Evolutionary conservation across 2,329 filamentous ascomycete species (phyloP).

Genomic region (Mariannaea sp.): DNA sequence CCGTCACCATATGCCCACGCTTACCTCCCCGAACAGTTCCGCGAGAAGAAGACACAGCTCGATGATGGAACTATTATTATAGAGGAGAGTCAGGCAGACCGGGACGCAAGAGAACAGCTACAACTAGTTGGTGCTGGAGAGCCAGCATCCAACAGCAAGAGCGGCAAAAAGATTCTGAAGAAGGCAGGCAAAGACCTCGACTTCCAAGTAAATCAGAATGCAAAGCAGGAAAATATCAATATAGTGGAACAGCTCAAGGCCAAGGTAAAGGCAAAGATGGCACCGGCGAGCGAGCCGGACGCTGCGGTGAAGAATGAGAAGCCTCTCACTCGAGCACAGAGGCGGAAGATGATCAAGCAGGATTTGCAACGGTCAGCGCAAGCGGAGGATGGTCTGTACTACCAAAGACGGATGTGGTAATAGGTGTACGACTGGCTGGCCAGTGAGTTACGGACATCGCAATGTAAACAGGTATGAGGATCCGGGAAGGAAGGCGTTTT

Average conservation of each 20-base stretch:
- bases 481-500: conserved; percentile 3
- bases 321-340: conserved; percentile 57
- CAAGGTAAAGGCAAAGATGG: conserved; percentile 42
- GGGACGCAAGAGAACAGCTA: conserved; percentile 36
- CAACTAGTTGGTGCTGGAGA: conserved; percentile 44
- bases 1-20: conserved; percentile 54
- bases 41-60: conserved; percentile 50
- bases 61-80: conserved; percentile 52
- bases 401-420: conserved; percentile 61
- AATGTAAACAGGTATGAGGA: not conserved
- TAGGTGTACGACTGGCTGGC: not conserved
- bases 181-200: conserved; percentile 21
- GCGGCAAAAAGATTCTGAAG: conserved; percentile 12
- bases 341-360: conserved; percentile 62
- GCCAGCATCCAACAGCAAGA: conserved; percentile 33
- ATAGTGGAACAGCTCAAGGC: conserved; percentile 42
- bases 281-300: conserved; percentile 44
- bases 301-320: conserved; percentile 38
- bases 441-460: not conserved
- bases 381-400: conserved; percentile 53
- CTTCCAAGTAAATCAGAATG: conserved; percentile 15
- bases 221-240: conserved; percentile 37
- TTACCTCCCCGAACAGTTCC: conserved; percentile 57
- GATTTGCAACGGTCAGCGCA: conserved; percentile 57
- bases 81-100: conserved; percentile 44